Evolutionary conservation across 495 filamentous ascomycete species (phyloP).

Genomic region (Aspergillus saccharolyticus): DNA sequence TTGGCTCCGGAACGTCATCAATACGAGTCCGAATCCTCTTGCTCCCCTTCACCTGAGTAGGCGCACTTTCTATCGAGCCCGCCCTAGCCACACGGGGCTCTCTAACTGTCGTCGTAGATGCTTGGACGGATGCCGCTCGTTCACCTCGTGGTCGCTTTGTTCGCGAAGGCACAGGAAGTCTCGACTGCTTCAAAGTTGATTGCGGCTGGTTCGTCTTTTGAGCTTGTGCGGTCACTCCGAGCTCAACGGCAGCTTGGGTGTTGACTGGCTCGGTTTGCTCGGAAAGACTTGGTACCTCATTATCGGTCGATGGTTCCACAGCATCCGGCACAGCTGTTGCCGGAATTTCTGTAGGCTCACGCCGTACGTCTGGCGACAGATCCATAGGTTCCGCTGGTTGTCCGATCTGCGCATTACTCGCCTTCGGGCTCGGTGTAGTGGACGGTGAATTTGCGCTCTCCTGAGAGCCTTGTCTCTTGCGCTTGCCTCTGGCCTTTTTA

Average conservation of each 20-base stretch:
- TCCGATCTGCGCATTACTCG: background rate
- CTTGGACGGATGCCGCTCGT: conserved; percentile 9
- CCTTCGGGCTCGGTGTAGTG: background rate
- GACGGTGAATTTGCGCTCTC: background rate
- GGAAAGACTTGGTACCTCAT: background rate
- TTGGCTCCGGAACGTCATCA: conserved; percentile 1
- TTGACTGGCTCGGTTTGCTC: background rate
- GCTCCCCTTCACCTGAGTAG: background rate
- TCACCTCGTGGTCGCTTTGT: conserved; percentile 16
- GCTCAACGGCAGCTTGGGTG: background rate
- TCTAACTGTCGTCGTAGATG: conserved; percentile 11
- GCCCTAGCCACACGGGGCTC: conserved; percentile 1
- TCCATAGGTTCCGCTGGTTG: background rate
- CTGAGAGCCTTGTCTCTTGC: conserved; percentile 10
- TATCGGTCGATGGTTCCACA: background rate
- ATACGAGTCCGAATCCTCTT: conserved; percentile 11
- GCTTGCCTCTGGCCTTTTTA: conserved; percentile 7
- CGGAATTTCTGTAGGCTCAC: background rate
- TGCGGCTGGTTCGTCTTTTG: background rate
- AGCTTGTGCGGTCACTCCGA: background rate
- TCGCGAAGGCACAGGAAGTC: conserved; percentile 4
- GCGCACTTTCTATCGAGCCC: background rate
- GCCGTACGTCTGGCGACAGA: background rate
- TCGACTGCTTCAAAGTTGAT: background rate
- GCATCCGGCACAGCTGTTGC: background rate